These are phyloP conservation scores for Pythium biforme DNA, from an alignment of 352 stramenopile species.

Conservation along the genomic window DNA sequence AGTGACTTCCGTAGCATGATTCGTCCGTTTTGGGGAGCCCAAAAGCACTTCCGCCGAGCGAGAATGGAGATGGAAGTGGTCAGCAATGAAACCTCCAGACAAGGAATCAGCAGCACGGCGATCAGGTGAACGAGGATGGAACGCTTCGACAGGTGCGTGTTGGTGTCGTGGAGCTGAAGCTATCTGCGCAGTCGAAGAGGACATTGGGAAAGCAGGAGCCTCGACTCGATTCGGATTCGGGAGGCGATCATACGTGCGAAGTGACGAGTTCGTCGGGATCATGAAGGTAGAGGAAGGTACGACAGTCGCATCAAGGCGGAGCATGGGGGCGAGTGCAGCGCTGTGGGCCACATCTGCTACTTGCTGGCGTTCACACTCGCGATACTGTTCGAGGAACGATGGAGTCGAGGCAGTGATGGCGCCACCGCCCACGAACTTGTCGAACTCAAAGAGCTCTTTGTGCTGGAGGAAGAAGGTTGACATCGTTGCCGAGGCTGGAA, in stretches of 20 bases:
- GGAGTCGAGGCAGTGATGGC: constrained; percentile 10
- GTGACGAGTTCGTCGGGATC: not conserved
- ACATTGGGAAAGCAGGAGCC: not conserved
- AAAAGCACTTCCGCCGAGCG: not conserved
- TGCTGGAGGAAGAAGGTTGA: constrained; percentile 54
- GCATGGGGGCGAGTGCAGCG: not conserved
- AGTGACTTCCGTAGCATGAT: not conserved
- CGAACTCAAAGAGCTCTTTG: constrained; percentile 69
- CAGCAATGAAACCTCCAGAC: not conserved
- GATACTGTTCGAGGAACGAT: constrained; percentile 55
- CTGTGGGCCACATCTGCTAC: not conserved
- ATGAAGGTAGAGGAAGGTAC: not conserved
- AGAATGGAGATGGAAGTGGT: not conserved
- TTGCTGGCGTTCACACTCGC: constrained; percentile 37
- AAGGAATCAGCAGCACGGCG: not conserved
- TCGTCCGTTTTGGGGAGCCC: not conserved
- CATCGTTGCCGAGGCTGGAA: no score
- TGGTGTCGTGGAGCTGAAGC: not conserved
- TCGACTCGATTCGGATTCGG: not conserved
- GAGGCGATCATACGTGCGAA: not conserved
- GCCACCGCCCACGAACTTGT: constrained; percentile 39
- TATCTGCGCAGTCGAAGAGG: not conserved
- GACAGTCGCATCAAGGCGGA: not conserved
- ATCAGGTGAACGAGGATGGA: not conserved
- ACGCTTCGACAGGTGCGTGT: no score